Base-by-base conservation (phyloP, 306 rosid species). In the Cucurbita ficifolia region DNA sequence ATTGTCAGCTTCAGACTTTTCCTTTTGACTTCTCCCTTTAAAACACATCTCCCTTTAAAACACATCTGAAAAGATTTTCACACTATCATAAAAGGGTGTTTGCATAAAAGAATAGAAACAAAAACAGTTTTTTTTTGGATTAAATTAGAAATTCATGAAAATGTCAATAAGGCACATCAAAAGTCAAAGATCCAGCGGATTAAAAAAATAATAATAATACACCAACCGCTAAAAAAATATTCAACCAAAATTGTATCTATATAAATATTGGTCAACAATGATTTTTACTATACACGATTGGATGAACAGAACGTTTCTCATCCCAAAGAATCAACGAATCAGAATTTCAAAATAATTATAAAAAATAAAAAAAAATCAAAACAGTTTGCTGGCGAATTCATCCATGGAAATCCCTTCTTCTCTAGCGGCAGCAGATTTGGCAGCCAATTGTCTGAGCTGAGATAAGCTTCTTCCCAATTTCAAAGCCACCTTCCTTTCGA, bases 381-480 rank as follows among this genome's bases (percentile, higher is more conserved):
- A 88, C 5, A 91, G 74, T 53, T 88, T 91, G 85, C 92, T 85
- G 0, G 86, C 95, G 10, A 90, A 86, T 82, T 90, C 96, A 8
- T 87, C 91, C 0, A 85, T 35, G 9, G 80, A 52, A 19, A 76
- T 65, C 56, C 89, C 89, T 45, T 82, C 79, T 39, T 50, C 22
- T 0, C 90, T 78, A 51, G 39, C 81, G 0, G 85, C 73, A 40
- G 82, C 79, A 0, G 92, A 86, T 63, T 88, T 88, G 7, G 72
- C 70, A 0, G 90, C 87, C 59, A 90, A 82, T 73, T 80, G 76
- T 56, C 83, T 83, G 0, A 90, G 50, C 42, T 88, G 78, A 0
- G 90, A 80, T 8, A 87, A 77, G 78, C 86, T 88, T 80, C 96
- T 88, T 38, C 96, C 96, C 75, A 90, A 72, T 42, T 79, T 36